Evolutionary conservation across 2,329 filamentous ascomycete species (phyloP).

Genomic region (Penicillium glabrum): DNA sequence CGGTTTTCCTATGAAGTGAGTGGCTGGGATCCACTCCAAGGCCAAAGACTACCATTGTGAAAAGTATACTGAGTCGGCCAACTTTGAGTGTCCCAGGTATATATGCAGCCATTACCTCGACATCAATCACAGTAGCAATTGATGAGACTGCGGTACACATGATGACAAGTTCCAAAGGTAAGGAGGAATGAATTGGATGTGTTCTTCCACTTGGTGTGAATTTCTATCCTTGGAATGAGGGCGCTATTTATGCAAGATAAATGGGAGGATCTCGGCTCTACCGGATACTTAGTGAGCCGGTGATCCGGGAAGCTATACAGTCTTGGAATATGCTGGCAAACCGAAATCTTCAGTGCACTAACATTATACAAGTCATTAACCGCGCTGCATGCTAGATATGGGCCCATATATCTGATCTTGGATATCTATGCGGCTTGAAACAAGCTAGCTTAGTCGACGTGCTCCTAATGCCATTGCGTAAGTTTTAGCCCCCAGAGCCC

Average conservation of each 20-base stretch:
- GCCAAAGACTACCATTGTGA: too few species aligned
- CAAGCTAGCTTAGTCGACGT: background rate
- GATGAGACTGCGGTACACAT: too few species aligned
- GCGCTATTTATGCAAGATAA: background rate
- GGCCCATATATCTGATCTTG: background rate
- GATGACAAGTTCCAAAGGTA: too few species aligned
- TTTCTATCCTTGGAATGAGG: too few species aligned
- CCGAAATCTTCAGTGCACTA: background rate
- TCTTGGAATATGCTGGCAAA: background rate
- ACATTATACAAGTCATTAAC: background rate
- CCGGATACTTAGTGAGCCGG: background rate
- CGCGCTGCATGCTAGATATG: background rate
- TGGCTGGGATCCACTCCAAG: too few species aligned
- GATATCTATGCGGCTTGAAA: background rate
- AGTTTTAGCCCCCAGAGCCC: background rate
- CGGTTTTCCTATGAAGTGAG: too few species aligned
- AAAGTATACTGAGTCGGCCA: too few species aligned
- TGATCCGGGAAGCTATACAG: background rate
- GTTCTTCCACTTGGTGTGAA: too few species aligned
- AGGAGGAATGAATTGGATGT: too few species aligned
- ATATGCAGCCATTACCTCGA: too few species aligned
- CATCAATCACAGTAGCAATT: too few species aligned
- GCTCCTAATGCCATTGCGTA: background rate
- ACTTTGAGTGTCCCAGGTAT: too few species aligned
- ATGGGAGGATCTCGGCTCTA: background rate